A percentile compares a stretch with the other conserved stretches of the same genome.
Conservation (phyloP, 2,329 filamentous ascomycete species). For the Arthrobotrys conoides region DNA sequence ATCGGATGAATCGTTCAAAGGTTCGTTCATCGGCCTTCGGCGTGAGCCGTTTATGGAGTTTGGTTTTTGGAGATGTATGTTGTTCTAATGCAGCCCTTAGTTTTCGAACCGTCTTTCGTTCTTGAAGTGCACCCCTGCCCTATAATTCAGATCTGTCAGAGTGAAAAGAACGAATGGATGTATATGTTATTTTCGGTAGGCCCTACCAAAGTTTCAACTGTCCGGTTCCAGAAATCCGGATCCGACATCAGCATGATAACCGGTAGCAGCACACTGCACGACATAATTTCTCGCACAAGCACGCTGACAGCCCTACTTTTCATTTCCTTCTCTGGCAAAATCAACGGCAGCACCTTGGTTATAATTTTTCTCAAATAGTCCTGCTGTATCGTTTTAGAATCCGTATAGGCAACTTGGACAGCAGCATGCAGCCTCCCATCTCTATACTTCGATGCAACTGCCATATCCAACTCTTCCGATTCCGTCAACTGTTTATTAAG, state of each 20-base stretch:
- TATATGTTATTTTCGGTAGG: background rate
- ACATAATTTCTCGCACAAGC: conserved; percentile 88
- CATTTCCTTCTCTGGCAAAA: conserved; percentile 81
- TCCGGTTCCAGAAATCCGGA: conserved; percentile 96
- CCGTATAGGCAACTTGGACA: conserved; percentile 84
- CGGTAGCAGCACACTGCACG: conserved; percentile 89
- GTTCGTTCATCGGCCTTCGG: conserved; percentile 89
- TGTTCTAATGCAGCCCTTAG: conserved; percentile 92
- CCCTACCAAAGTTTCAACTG: conserved; percentile 84
- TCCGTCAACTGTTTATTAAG: conserved; percentile 92
- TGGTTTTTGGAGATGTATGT: conserved; percentile 81
- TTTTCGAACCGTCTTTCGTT: conserved; percentile 93
- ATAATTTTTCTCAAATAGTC: conserved; percentile 86
- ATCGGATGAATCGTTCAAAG: conserved; percentile 93
- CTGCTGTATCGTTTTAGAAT: conserved; percentile 87
- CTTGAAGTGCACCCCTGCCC: conserved; percentile 88
- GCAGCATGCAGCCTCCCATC: conserved; percentile 91
- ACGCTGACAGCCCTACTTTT: conserved; percentile 85
- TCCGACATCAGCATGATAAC: conserved; percentile 85
- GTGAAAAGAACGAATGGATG: background rate
- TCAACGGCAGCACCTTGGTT: conserved; percentile 78
- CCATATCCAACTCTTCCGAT: conserved; percentile 93
- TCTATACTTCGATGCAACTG: conserved; percentile 93
- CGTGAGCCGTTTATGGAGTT: conserved; percentile 79
- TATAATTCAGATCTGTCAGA: conserved; percentile 64